Evolutionary conservation across 768 basidiomycete species (phyloP), one percentile per base, ranked within the genome.

Genomic region (Amanita thiersii): DNA sequence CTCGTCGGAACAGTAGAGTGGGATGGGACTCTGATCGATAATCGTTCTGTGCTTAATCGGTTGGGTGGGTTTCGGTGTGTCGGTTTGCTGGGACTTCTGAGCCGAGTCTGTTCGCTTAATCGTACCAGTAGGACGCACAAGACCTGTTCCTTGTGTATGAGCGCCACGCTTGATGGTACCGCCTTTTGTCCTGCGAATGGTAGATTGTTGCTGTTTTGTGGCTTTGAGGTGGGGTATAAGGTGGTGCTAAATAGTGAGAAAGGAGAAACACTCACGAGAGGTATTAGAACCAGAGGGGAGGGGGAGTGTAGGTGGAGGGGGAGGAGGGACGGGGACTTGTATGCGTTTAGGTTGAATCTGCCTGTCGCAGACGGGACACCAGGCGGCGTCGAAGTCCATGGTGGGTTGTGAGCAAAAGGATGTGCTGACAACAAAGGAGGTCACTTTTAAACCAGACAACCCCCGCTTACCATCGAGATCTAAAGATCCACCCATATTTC

Each of bases 1-100:
- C 52, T 81, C 73, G 47, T 86, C 82, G 1, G 86, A 88, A 61
- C 86, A 90, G 63, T 90, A 89, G 45, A 89, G 72, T 14, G 86
- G 86, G 1, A 75, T 77, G n/a, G 84, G 86, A 1, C 69, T 69
- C 57, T 84, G 84, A 63, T 86, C 84, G 63, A 88, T 87, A 62
- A 86, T 68, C 8, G 77, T 77, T 34, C 77, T 77, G 31, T 73
- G 68, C 55, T 75, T 74, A 32, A 65, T 45, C 2, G 64, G 64
- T 8, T 55, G 51, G n/a, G 56, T 31, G 14, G 65, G 39, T 39
- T 47, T 43, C 19, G 52, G 47, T 40, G 45, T 49, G 29, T 52
- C 47, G 42, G 47, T 53, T 30, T 48, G 54, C 42, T 56, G 50
- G 26, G 48, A 37, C 31, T 52, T 50, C n/a, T 52, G 26, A 23